A percentile compares a stretch with the other conserved stretches of the same genome.
Conservation (phyloP, 306 rosid species). For the Citrullus mucosospermus region DNA sequence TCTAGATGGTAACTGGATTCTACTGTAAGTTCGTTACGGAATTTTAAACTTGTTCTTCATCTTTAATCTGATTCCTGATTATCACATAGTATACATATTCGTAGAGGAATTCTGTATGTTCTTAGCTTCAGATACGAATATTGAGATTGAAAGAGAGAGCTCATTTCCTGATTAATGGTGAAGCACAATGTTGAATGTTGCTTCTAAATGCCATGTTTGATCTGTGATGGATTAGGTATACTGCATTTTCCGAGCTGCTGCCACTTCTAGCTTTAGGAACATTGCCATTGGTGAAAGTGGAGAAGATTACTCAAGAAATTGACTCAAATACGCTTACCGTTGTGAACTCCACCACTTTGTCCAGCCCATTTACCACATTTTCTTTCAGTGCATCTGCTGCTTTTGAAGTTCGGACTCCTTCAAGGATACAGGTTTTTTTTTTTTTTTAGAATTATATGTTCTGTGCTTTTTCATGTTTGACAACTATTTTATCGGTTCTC, state of each 20-base stretch:
- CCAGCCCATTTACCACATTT: constrained; percentile 51
- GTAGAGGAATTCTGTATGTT: not conserved
- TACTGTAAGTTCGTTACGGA: constrained; percentile 51
- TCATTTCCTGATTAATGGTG: not conserved
- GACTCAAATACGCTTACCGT: constrained; percentile 37
- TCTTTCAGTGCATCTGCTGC: constrained; percentile 81
- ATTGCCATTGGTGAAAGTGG: constrained; percentile 63
- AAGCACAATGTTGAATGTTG: not conserved
- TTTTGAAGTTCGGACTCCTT: constrained; percentile 79
- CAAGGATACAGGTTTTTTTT: constrained; percentile 73
- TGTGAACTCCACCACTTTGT: constrained; percentile 53
- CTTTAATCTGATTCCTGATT: not conserved
- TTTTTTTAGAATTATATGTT: not conserved
- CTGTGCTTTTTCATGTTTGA: not conserved
- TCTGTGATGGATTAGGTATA: constrained; percentile 44
- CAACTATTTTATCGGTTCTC: not conserved
- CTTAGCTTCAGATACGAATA: not conserved
- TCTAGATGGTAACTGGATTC: constrained; percentile 78
- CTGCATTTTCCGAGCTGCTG: constrained; percentile 81
- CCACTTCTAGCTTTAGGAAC: constrained; percentile 84
- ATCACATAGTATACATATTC: not conserved
- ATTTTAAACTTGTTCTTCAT: not conserved
- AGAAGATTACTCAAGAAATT: constrained; percentile 61
- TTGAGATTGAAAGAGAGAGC: not conserved
- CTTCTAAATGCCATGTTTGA: not conserved